These are phyloP conservation scores for Cordyceps cicadae DNA, from an alignment of 2,329 filamentous ascomycete genomes.

Conservation along the genomic window DNA sequence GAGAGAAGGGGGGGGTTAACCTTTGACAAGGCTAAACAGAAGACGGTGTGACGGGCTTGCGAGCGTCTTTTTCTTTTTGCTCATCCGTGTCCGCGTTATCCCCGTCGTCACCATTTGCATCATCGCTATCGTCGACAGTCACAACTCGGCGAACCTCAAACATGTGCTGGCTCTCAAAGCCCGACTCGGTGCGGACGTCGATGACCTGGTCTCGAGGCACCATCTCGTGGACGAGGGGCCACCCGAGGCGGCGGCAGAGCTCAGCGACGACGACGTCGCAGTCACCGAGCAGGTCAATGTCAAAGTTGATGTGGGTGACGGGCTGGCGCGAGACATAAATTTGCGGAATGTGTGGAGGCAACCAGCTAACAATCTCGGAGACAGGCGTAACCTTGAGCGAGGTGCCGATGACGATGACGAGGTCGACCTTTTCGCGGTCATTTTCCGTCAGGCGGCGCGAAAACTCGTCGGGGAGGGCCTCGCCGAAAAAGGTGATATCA, in stretches of 20 bases:
- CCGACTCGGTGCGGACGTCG: conserved; percentile 36
- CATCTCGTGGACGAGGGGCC: conserved; percentile 78
- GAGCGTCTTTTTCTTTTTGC: neutral
- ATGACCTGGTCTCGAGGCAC: conserved; percentile 59
- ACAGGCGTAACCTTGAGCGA: conserved; percentile 94
- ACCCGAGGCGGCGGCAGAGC: conserved; percentile 71
- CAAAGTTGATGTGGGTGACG: conserved; percentile 85
- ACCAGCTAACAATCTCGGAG: conserved; percentile 75
- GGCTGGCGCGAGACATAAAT: conserved; percentile 83
- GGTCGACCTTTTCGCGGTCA: conserved; percentile 72
- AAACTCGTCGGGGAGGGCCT: conserved; percentile 78
- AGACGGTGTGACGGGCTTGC: neutral
- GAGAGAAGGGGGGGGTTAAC: neutral
- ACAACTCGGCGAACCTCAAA: conserved; percentile 22
- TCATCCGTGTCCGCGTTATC: neutral
- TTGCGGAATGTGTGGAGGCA: conserved; percentile 75
- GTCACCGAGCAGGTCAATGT: conserved; percentile 91
- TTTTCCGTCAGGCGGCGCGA: conserved; percentile 70
- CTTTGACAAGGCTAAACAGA: neutral
- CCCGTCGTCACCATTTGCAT: neutral
- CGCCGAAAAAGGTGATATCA: conserved; percentile 97
- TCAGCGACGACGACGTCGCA: conserved; percentile 87
- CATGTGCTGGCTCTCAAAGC: conserved; percentile 29
- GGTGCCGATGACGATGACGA: conserved; percentile 93
- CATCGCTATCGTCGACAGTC: neutral